Base-by-base conservation (phyloP, 1,284 basidiomycete genomes). In the Sanghuangporus sanghuang region DNA sequence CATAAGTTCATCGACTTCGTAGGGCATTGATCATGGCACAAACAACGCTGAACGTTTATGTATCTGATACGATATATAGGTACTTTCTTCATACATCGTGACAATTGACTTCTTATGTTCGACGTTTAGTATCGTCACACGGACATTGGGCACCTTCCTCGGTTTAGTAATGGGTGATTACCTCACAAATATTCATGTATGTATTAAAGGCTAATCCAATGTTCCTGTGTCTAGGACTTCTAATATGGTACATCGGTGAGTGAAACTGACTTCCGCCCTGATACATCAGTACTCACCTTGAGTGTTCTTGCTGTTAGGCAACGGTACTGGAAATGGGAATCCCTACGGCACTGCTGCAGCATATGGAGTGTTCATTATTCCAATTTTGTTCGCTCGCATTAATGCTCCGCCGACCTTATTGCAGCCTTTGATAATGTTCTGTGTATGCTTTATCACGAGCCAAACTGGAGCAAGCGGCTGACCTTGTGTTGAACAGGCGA, bases 11-110 rank as follows among this genome's bases (percentile, higher is more conserved):
- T 12, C n/a, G 40, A 18, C 8, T 21, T 54, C 4, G 7, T 57
- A 79, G 86, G 86, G 85, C 85, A 2, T 71, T 87, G 62, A 86
- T 88, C 70, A 89, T 87, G 85, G 79, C 84, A 0, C 86, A 89
- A 68, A 85, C 83, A 0, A 84, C 84, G 1, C 68, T 89, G 56
- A 85, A 83, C 49, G 78, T 88, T 9, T 85, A 81, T 64, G 79
- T 81, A 0, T 84, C 85, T 8, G 86, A 89, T 69, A 85, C 87
- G 69, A 78, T 89, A 12, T 79, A 74, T 68, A 79, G 79, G 73
- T 84, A 75, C 35, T 36, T 35, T 16, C 16, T n/a, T 46, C 44
- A n/a, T 46, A 6, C 16, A 69, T 76, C 32, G 65, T 70, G 23
- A 66, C 75, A 48, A 65, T 66, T 11, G 7, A 6, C 27, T 42